Conservation (phyloP, 306 rosid species). For the Alnus rubra region DNA sequence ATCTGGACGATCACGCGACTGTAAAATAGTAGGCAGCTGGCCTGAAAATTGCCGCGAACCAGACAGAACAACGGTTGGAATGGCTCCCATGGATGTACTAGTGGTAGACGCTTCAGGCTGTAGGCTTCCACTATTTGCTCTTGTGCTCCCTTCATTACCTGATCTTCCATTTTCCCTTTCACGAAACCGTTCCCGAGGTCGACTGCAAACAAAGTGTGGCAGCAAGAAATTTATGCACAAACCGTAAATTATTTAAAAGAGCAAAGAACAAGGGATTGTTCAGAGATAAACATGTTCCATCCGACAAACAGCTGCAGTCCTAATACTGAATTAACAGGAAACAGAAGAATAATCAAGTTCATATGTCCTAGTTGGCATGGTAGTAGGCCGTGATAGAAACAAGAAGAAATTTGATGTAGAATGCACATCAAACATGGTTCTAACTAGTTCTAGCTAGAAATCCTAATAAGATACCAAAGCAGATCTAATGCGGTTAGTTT, state of each 20-base stretch:
- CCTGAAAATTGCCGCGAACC: conserved; percentile 70
- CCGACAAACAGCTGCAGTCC: neutral
- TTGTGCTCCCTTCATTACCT: conserved; percentile 64
- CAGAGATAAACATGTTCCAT: neutral
- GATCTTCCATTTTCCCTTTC: conserved; percentile 91
- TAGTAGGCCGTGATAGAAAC: neutral
- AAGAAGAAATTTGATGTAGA: neutral
- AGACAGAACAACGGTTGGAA: conserved; percentile 72
- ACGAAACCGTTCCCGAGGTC: conserved; percentile 87
- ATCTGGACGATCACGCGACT: conserved; percentile 79
- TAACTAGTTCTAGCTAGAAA: neutral
- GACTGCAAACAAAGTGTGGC: conserved; percentile 43
- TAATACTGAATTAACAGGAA: neutral
- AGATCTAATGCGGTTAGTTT: neutral
- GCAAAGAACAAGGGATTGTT: neutral
- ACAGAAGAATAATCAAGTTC: neutral
- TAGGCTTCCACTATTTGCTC: conserved; percentile 52
- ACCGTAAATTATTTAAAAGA: neutral
- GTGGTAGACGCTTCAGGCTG: conserved; percentile 63
- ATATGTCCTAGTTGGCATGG: neutral
- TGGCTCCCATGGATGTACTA: conserved; percentile 46
- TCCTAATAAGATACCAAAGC: neutral
- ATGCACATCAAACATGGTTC: neutral
- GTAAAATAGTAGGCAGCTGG: conserved; percentile 81
- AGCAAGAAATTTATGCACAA: neutral